Evolutionary conservation across 2,329 filamentous ascomycete genomes (phyloP).

Genomic region (Aureobasidium melanogenum): DNA sequence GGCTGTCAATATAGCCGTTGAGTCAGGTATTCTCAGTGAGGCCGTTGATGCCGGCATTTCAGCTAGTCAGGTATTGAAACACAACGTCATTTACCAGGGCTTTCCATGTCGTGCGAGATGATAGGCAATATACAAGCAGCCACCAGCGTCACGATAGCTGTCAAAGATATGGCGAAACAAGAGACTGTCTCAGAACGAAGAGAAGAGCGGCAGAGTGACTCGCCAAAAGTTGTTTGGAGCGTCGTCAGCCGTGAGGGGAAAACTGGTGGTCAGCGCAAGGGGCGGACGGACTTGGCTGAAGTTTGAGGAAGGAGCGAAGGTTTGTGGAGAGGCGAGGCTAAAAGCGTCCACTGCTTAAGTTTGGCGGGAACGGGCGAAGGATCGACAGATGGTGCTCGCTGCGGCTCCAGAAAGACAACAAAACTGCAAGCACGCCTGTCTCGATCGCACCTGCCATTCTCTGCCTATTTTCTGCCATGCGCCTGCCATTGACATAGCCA

Average conservation of each 20-base stretch:
- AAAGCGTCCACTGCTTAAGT: neutral
- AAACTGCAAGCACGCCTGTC: neutral
- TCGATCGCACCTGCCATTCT: neutral
- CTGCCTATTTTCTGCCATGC: conserved; percentile 43
- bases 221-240: neutral
- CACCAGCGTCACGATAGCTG: neutral
- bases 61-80: neutral
- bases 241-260: neutral
- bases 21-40: neutral
- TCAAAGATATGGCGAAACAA: neutral
- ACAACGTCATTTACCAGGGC: neutral
- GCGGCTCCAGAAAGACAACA: neutral
- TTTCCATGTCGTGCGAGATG: neutral
- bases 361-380: neutral
- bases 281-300: neutral
- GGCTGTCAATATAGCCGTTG: conserved; percentile 5
- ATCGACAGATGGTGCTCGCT: neutral
- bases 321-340: neutral
- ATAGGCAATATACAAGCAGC: neutral
- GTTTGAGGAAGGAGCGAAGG: neutral
- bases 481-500: neutral
- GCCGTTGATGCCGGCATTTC: neutral
- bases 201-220: neutral
- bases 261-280: neutral
- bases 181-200: neutral